Base-by-base conservation (phyloP, 2,329 filamentous ascomycete genomes). In the Colletotrichum sublineola region DNA sequence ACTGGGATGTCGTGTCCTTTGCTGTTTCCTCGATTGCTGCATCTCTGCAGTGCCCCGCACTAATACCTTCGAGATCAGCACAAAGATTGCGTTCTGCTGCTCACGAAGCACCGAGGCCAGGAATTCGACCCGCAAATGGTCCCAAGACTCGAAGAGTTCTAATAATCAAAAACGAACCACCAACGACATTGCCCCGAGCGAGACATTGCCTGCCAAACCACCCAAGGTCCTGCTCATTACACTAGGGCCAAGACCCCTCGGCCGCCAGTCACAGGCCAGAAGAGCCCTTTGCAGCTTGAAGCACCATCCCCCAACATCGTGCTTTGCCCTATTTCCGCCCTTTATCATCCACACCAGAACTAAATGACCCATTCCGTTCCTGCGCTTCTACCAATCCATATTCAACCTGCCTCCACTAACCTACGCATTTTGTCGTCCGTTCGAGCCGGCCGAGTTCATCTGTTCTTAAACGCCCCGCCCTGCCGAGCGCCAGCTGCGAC, bases 21-120 rank as follows among this genome's bases (percentile, higher is more conserved):
- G 58, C 44, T 50, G 42, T 42, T 44, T 68, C 69, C 53, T 58
- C 68, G 57, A 57, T 58, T 57, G 52, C 64, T 38, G 65, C 69
- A 63, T 68, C 57, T 65, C 58, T 71, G 65, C 69, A 68, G 67
- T 58, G 63, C 69, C 69, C 69, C 69, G 69, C 69, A 68, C 65
- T 71, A 68, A 66, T 46, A 46, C 0, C 65, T 71, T 68, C 33
- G 53, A 63, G 44, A 71, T 68, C 69, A 60, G 58, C 65, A 68
- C 42, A 63, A 63, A 68, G 52, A 71, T 63, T 68, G 68, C 36
- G 58, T 42, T 53, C 64, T 46, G 65, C 64, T 46, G 65, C 42
- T 24, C 64, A 58, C 58, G 29, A 29, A 53, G 29, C 57, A 71
- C 50, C 44, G 56, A 29, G 50, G 38, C 69, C 69, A 68, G 38